phyloP scores from a whole-genome alignment of 306 rosid species.

The Purshia tridentata region DNA sequence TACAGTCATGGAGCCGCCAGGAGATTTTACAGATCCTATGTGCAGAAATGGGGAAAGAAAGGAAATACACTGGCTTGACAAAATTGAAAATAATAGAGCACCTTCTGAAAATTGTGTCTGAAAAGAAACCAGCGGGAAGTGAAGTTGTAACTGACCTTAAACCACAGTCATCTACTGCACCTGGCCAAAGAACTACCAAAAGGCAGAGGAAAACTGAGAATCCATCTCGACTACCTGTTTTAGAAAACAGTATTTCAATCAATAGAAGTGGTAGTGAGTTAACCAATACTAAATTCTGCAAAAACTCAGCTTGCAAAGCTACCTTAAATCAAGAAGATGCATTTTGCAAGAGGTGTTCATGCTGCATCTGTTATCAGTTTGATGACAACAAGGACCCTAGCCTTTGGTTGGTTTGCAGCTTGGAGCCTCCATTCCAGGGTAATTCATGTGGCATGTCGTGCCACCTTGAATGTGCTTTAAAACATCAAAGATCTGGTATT shows the following conservation, averaged over 20 bases:
- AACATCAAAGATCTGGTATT: conserved; percentile 67
- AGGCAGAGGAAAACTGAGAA: conserved; percentile 89
- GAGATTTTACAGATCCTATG: conserved; percentile 89
- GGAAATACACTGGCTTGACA: conserved; percentile 95
- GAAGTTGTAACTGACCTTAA: conserved; percentile 50
- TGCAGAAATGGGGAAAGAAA: conserved; percentile 98
- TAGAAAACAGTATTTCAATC: conserved; percentile 38
- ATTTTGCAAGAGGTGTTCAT: conserved; percentile 92
- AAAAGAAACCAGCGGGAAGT: conserved; percentile 58
- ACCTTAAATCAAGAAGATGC: conserved; percentile 51
- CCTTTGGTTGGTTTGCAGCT: conserved; percentile 87
- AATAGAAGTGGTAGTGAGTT: conserved; percentile 39
- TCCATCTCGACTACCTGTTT: conserved; percentile 62
- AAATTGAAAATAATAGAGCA: conserved; percentile 89
- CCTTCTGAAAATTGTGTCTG: conserved; percentile 86
- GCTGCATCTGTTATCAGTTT: conserved; percentile 80
- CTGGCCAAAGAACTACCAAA: conserved; percentile 64
- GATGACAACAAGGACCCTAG: conserved; percentile 99
- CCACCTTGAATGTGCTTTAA: conserved; percentile 97
- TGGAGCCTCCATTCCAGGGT: conserved; percentile 80
- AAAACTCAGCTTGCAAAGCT: conserved; percentile 95
- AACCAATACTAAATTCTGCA: conserved; percentile 51
- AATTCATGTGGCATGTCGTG: conserved; percentile 91
- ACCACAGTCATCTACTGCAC: conserved; percentile 54
- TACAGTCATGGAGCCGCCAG: conserved; percentile 97